Percentiles rank a stretch among this genome's conserved stretches.
phyloP scores from a whole-genome alignment of 345 rosid genomes.

The Crucihimalaya himalaica region DNA sequence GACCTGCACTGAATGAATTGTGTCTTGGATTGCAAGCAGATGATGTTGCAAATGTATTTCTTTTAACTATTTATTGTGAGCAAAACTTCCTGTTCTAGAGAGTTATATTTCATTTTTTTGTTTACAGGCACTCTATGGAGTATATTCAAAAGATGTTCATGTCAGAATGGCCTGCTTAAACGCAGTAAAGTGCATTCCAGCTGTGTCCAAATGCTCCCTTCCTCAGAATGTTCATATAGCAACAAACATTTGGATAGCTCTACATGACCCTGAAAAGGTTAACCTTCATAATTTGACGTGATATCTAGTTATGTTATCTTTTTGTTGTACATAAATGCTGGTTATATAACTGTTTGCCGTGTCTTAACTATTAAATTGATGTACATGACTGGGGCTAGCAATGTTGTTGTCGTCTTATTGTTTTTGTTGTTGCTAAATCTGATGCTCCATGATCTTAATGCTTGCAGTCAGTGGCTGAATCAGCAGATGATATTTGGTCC shows the following conservation, averaged over 20 bases:
- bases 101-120: constrained; percentile 30
- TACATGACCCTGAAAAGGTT: constrained; percentile 97
- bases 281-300: constrained; percentile 22
- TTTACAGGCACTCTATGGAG: constrained; percentile 83
- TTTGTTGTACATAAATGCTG: constrained; percentile 1
- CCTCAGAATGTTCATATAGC: constrained; percentile 77
- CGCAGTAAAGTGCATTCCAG: constrained; percentile 93
- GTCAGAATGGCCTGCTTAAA: constrained; percentile 97
- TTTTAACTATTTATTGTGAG: constrained; percentile 14
- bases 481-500: constrained; percentile 96
- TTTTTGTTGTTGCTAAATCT: constrained; percentile 17
- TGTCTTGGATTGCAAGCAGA: constrained; percentile 89
- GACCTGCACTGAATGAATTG: constrained; percentile 86
- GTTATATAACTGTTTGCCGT: not conserved
- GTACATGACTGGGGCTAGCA: constrained; percentile 6
- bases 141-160: constrained; percentile 91
- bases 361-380: not conserved
- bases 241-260: constrained; percentile 89
- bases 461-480: constrained; percentile 80
- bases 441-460: constrained; percentile 18
- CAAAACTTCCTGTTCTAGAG: not conserved
- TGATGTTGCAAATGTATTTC: constrained; percentile 79
- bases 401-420: constrained; percentile 8
- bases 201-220: constrained; percentile 70
- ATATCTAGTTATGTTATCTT: not conserved